These are phyloP conservation scores for Microdochium trichocladiopsis DNA, from an alignment of 2,329 filamentous ascomycete genomes.

Conservation along the genomic window DNA sequence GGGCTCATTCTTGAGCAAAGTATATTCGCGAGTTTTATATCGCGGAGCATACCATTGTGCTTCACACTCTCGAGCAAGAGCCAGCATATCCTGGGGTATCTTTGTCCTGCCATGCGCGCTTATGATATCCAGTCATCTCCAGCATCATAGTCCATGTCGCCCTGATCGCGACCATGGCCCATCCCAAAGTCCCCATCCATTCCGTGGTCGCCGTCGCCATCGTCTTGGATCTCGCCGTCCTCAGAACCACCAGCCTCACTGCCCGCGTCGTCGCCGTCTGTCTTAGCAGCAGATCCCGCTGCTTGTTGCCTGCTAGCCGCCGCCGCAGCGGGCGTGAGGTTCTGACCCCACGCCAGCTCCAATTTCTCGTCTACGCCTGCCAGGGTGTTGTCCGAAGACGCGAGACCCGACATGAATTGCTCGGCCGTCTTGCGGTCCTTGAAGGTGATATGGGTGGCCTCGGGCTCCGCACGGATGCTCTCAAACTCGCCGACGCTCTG, in stretches of 20 bases:
- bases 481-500: constrained; percentile 58
- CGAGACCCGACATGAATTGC: constrained; percentile 54
- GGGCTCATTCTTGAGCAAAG: too few relatives aligned
- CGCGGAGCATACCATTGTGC: too few relatives aligned
- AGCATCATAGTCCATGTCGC: constrained; percentile 25
- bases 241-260: constrained; percentile 11
- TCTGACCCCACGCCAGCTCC: constrained; percentile 55
- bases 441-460: constrained; percentile 51
- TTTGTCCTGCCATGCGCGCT: neutral
- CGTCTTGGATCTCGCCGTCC: constrained; percentile 16
- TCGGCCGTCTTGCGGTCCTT: constrained; percentile 66
- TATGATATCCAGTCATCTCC: constrained; percentile 17
- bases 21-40: too few relatives aligned
- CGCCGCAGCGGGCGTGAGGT: constrained; percentile 14
- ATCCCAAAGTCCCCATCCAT: neutral
- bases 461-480: constrained; percentile 41
- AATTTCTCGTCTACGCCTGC: constrained; percentile 56
- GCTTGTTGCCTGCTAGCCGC: constrained; percentile 9
- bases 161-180: constrained; percentile 12
- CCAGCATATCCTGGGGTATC: too few relatives aligned
- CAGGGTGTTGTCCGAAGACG: constrained; percentile 42
- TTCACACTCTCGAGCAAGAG: too few relatives aligned
- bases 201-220: neutral
- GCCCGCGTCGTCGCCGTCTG: constrained; percentile 6
- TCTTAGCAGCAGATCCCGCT: constrained; percentile 8